Evolutionary conservation across 2,329 filamentous ascomycete species (phyloP).

Genomic region (Fusarium verticillioides): DNA sequence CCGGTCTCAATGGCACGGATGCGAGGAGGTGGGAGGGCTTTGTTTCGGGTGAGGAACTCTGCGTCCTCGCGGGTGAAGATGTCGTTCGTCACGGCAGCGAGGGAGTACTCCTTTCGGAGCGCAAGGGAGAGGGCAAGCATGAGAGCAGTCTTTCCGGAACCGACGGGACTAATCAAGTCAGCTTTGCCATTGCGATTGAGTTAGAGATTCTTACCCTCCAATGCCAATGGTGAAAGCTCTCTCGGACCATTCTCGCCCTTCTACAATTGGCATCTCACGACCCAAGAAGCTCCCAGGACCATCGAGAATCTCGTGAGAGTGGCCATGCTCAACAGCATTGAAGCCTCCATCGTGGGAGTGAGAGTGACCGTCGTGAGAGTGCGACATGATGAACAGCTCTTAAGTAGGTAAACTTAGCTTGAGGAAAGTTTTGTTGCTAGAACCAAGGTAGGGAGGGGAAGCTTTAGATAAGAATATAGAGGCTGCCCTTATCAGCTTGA

Average conservation of each 20-base stretch:
- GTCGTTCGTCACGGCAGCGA: constrained; percentile 97
- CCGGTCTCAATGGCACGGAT: constrained; percentile 98
- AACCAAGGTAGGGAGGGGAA: constrained; percentile 9
- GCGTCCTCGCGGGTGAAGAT: constrained; percentile 99
- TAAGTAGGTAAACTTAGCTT: background rate
- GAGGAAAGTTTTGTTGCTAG: background rate
- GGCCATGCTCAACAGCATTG: constrained; percentile 80
- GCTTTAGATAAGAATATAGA: constrained; percentile 13
- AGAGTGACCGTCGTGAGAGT: constrained; percentile 69
- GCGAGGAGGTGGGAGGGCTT: constrained; percentile 81
- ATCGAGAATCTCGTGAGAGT: constrained; percentile 94
- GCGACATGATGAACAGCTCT: constrained; percentile 48
- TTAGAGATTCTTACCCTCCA: constrained; percentile 75
- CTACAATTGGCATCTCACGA: constrained; percentile 92
- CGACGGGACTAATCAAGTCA: constrained; percentile 77
- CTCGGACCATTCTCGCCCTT: constrained; percentile 87
- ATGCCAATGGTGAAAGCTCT: constrained; percentile 97
- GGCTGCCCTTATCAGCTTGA: constrained; percentile 30
- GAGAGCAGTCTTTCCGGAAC: constrained; percentile 95
- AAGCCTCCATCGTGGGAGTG: constrained; percentile 65
- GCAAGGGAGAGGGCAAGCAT: constrained; percentile 93
- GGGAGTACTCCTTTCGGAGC: constrained; percentile 82
- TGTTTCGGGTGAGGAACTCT: constrained; percentile 92
- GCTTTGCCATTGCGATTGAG: background rate
- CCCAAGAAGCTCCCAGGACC: constrained; percentile 90